Base-by-base conservation (phyloP, 768 basidiomycete genomes). In the Cyclocybe cylindracea region DNA sequence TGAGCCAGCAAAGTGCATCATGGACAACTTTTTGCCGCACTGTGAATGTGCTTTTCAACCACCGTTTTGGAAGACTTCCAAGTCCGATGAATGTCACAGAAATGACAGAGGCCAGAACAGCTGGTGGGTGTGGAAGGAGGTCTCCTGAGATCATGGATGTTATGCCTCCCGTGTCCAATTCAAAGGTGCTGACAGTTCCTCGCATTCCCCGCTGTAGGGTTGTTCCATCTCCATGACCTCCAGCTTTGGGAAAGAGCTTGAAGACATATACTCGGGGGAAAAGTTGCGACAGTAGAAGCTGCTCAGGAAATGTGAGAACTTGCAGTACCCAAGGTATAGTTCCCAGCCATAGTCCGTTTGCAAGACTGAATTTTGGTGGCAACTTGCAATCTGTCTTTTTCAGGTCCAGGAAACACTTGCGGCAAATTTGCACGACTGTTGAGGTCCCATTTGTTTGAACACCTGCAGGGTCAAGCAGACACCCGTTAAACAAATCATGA, bases 311-410 rank as follows among this genome's bases (percentile, higher is more conserved):
- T 0, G 73, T 72, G 2, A 78, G 52, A 1, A 39, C 18, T 11
- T 58, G 29, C 0, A 75, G 52, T 29, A 67, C 54, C 35, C 44
- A 54, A 0, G 75, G 75, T 3, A 67, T 46, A 0, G 52, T 6
- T 7, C 75, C 75, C 16, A 75, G 63, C 75, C 74, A 78, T 33
- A 77, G 39, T 6, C 64, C 58, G 47, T 76, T 78, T 7, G 70
- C 63, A 1, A 62, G 48, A 35, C 37, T 31, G 3, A 55, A 18
- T 6, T 11, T 8, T 10, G 54, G 50, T n/a, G 53, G 40, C 10
- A 16, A 16, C 16, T 16, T 16, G 16, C 16, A 16, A 16, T 16
- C 16, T 16, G 16, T 16, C 16, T 16, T 16, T 16, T 16, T 16
- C 16, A 16, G 16, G 16, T 16, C 16, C 16, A 16, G 16, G 16